phyloP scores from a whole-genome alignment of 306 rosid species.

The Rosa persica region DNA sequence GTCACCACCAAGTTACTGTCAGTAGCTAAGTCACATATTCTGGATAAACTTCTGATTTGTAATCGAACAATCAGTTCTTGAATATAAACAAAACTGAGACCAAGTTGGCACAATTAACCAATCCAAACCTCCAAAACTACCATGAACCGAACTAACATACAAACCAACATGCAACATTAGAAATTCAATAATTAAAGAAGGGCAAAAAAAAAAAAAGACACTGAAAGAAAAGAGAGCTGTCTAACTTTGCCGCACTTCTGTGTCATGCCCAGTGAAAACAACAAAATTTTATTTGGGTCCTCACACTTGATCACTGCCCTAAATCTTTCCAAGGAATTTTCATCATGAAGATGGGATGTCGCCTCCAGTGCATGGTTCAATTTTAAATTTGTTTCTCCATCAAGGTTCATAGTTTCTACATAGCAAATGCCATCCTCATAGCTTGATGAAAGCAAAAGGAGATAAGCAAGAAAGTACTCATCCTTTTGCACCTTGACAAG shows the following conservation, averaged over 20 bases:
- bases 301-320: slow-evolving; percentile 67
- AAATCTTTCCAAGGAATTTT: slow-evolving; percentile 50
- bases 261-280: no score
- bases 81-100: neutral
- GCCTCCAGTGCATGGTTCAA: slow-evolving; percentile 70
- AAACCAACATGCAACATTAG: neutral
- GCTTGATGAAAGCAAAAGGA: slow-evolving; percentile 75
- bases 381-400: slow-evolving; percentile 92
- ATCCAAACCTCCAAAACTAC: neutral
- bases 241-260: no score
- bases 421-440: slow-evolving; percentile 80
- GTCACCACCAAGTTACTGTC: no score
- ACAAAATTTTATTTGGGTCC: slow-evolving; percentile 69
- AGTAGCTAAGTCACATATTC: no score
- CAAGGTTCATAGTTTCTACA: slow-evolving; percentile 93
- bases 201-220: no score
- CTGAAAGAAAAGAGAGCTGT: no score
- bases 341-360: slow-evolving; percentile 51
- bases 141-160: neutral
- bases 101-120: neutral
- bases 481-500: slow-evolving; percentile 71
- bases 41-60: neutral
- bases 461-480: slow-evolving; percentile 85
- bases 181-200: neutral
- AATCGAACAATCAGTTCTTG: neutral